A percentile compares a stretch with the other conserved stretches of the same genome.
These are phyloP conservation scores for Lathyrus aphaca DNA, from an alignment of 306 rosid genomes.

Conservation along the genomic window DNA sequence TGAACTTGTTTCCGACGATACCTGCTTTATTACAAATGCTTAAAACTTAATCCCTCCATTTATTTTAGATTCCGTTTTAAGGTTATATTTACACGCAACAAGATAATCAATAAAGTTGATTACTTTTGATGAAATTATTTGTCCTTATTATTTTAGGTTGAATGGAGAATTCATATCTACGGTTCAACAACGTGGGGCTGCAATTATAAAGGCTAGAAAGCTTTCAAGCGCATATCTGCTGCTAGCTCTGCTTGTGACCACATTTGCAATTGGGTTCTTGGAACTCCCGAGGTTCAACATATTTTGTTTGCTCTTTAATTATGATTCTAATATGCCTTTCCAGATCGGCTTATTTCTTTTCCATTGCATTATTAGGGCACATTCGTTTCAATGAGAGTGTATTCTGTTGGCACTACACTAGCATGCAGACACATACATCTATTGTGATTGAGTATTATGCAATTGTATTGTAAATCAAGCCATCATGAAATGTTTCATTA, in stretches of 20 bases:
- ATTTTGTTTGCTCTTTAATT: slow-evolving; percentile 7
- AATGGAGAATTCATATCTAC: slow-evolving; percentile 85
- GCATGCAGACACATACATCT: slow-evolving; percentile 35
- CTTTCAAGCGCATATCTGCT: slow-evolving; percentile 96
- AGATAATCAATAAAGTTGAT: too few relatives aligned
- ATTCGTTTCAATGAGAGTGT: slow-evolving; percentile 97
- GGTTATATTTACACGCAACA: too few relatives aligned
- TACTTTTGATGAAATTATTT: not conserved
- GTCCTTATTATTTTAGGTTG: slow-evolving; percentile 58
- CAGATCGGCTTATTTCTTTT: slow-evolving; percentile 12
- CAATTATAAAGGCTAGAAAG: slow-evolving; percentile 94
- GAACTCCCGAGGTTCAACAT: slow-evolving; percentile 84
- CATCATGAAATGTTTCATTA: not conserved
- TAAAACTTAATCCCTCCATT: not conserved
- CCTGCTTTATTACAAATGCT: slow-evolving; percentile 56
- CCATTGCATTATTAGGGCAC: slow-evolving; percentile 65
- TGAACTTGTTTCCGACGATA: slow-evolving; percentile 78
- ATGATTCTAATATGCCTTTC: not conserved
- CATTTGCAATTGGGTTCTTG: slow-evolving; percentile 97
- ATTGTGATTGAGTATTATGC: slow-evolving; percentile 25
- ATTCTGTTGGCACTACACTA: slow-evolving; percentile 54
- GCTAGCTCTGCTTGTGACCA: slow-evolving; percentile 99
- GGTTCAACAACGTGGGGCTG: slow-evolving; percentile 99
- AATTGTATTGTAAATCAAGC: slow-evolving; percentile 28
- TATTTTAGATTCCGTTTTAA: too few relatives aligned